These are phyloP conservation scores for Sclerotinia glacialis DNA, from an alignment of 2,329 filamentous ascomycete species.

Conservation along the genomic window DNA sequence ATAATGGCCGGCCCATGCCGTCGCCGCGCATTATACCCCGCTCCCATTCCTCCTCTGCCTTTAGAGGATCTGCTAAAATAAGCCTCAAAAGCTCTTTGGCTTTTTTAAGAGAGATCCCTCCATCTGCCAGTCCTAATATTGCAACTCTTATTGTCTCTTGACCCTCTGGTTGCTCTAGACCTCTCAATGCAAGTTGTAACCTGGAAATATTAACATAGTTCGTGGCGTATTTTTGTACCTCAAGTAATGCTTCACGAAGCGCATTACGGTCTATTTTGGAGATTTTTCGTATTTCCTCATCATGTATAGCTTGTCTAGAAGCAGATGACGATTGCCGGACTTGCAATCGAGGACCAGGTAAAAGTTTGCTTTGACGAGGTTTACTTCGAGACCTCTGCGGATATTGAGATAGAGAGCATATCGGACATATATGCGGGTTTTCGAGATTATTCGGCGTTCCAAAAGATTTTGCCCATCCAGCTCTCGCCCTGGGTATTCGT, in stretches of 20 bases:
- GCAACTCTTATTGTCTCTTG: conserved; percentile 58
- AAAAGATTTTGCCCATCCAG: conserved; percentile 25
- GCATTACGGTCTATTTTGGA: conserved; percentile 24
- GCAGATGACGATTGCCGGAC: conserved; percentile 24
- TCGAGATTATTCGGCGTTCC: conserved; percentile 22
- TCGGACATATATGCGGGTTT: conserved; percentile 30
- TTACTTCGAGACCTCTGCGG: conserved; percentile 15
- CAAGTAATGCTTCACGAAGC: conserved; percentile 47
- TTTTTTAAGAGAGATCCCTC: conserved; percentile 43
- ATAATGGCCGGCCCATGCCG: conserved; percentile 54
- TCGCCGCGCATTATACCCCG: conserved; percentile 47
- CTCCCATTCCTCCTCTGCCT: conserved; percentile 64
- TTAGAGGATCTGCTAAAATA: conserved; percentile 67
- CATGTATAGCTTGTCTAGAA: not conserved
- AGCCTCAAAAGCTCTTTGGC: conserved; percentile 67
- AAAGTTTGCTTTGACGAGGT: conserved; percentile 20
- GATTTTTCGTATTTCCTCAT: not conserved
- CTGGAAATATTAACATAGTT: conserved; percentile 66
- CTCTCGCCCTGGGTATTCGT: conserved; percentile 33
- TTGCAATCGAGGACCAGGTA: conserved; percentile 21
- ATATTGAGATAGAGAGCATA: conserved; percentile 31
- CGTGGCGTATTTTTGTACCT: conserved; percentile 59
- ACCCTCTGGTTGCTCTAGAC: conserved; percentile 56
- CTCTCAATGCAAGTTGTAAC: conserved; percentile 67
- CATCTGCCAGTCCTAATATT: conserved; percentile 49